A percentile compares a stretch with the other conserved stretches of the same genome.
phyloP scores from a whole-genome alignment of 805 yeast genomes.

The Ogataea paradorogensis region DNA sequence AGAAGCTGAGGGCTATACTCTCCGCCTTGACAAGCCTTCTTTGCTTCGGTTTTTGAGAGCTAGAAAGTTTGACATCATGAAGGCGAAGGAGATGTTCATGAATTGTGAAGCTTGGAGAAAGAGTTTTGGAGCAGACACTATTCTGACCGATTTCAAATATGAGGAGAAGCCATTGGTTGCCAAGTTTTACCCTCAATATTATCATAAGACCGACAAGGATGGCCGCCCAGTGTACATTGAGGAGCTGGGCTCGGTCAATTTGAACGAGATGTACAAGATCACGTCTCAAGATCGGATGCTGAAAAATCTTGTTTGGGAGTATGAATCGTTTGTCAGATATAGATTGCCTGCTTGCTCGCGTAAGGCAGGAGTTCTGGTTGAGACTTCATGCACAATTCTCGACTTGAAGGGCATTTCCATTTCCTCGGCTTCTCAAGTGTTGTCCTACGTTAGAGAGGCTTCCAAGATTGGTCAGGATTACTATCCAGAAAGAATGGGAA shows the following conservation, averaged over 20 bases:
- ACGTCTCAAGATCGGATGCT: constrained; percentile 96
- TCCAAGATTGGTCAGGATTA: constrained; percentile 93
- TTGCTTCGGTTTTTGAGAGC: constrained; percentile 87
- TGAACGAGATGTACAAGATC: constrained; percentile 86
- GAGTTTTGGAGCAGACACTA: constrained; percentile 81
- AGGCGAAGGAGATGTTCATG: constrained; percentile 78
- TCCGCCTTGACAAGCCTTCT: constrained; percentile 84
- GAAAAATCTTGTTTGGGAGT: constrained; percentile 95
- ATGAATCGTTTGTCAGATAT: constrained; percentile 80
- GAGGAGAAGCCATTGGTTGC: constrained; percentile 92
- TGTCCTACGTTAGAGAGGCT: constrained; percentile 88
- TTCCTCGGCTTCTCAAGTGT: constrained; percentile 77
- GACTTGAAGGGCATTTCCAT: constrained; percentile 94
- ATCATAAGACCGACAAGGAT: constrained; percentile 94
- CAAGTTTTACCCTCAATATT: constrained; percentile 89
- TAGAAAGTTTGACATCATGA: constrained; percentile 82
- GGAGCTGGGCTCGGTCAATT: constrained; percentile 87
- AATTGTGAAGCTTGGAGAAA: constrained; percentile 91
- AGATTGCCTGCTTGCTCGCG: constrained; percentile 96
- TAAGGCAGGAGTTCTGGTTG: constrained; percentile 70
- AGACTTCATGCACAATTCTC: constrained; percentile 94
- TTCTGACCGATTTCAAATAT: constrained; percentile 83
- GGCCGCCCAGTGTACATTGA: constrained; percentile 96
- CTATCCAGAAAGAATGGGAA: constrained; percentile 99
- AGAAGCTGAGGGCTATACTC: constrained; percentile 61